phyloP scores from a whole-genome alignment of 192 early-diverging fungal species.

The Lunasporangiospora selenospora region DNA sequence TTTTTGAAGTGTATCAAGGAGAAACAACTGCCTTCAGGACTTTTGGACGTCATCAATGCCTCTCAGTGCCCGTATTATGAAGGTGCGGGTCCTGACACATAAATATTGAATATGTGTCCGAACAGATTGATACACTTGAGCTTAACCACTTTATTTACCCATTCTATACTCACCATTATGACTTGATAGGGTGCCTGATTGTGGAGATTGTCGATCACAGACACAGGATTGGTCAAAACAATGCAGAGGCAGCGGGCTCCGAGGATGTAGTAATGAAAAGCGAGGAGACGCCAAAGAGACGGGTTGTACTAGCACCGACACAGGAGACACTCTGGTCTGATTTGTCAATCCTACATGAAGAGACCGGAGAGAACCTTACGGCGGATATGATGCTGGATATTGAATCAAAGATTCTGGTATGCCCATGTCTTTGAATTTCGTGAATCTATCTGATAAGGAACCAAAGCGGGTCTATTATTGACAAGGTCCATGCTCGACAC shows the following conservation, averaged over 20 bases:
- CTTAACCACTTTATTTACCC: not conserved
- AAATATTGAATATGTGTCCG: no score
- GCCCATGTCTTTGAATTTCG: not conserved
- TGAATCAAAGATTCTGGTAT: conserved; percentile 68
- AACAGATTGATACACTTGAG: no score
- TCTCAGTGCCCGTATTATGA: conserved; percentile 62
- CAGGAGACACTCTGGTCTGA: conserved; percentile 63
- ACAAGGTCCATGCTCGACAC: no score
- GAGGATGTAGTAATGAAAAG: not conserved
- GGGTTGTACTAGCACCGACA: conserved; percentile 54
- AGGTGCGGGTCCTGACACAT: conserved; percentile 29
- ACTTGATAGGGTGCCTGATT: conserved; percentile 67
- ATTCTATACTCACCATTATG: conserved; percentile 8
- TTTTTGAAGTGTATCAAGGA: conserved; percentile 59
- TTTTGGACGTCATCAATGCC: conserved; percentile 71
- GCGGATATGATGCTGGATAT: conserved; percentile 63
- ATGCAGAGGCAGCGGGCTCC: not conserved
- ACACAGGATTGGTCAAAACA: no score
- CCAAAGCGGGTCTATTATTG: no score
- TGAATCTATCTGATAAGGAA: not conserved
- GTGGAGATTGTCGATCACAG: conserved; percentile 76
- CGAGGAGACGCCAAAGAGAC: conserved; percentile 7
- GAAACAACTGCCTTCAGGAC: conserved; percentile 62
- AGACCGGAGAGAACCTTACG: conserved; percentile 54
- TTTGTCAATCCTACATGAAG: conserved; percentile 54